phyloP scores from a whole-genome alignment of 768 basidiomycete genomes.

The Kwoniella sp. region DNA sequence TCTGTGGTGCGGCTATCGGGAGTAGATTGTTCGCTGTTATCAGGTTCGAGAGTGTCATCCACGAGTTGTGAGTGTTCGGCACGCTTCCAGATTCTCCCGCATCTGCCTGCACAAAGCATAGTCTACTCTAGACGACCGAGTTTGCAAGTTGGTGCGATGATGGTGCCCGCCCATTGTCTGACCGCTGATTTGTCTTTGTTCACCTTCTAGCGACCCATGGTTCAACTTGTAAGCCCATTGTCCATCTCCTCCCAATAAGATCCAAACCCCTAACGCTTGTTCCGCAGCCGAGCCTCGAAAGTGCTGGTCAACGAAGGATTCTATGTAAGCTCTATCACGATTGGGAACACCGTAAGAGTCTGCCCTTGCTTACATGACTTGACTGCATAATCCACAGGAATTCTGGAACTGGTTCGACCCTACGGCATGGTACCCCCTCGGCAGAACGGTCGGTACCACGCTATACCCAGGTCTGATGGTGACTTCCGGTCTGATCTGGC shows the following conservation, averaged over 20 bases:
- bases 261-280: background rate
- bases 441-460: constrained; percentile 96
- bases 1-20: constrained; percentile 91
- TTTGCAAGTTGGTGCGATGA: too few relatives aligned
- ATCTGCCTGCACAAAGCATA: too few relatives aligned
- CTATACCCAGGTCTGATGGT: constrained; percentile 99
- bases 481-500: constrained; percentile 96
- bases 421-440: constrained; percentile 98
- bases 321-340: constrained; percentile 68
- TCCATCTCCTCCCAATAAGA: background rate
- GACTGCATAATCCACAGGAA: constrained; percentile 63
- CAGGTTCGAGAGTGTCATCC: constrained; percentile 98
- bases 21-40: constrained; percentile 96
- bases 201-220: constrained; percentile 80
- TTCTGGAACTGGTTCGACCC: constrained; percentile 99
- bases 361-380: background rate
- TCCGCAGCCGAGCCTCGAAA: constrained; percentile 79
- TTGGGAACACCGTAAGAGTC: background rate
- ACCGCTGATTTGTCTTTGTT: background rate
- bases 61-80: constrained; percentile 80
- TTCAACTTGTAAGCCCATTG: constrained; percentile 90
- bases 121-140: too few relatives aligned
- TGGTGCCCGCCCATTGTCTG: background rate
- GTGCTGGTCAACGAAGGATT: constrained; percentile 91
- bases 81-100: background rate